These are phyloP conservation scores for Botrytis aclada DNA, from an alignment of 2,329 filamentous ascomycete species.

Conservation along the genomic window DNA sequence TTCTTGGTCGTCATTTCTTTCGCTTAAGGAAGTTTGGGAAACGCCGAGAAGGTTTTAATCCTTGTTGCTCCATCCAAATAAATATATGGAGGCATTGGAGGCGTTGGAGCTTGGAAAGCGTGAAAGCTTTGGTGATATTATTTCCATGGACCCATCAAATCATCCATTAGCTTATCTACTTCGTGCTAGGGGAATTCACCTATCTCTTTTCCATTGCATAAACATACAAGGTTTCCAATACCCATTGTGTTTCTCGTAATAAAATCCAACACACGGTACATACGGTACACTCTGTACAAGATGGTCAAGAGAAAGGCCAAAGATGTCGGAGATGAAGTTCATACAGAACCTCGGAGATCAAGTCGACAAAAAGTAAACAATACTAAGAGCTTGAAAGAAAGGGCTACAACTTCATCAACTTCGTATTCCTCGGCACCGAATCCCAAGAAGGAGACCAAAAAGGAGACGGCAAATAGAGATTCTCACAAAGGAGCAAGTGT, in stretches of 20 bases:
- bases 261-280: neutral
- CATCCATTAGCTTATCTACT: neutral
- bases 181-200: neutral
- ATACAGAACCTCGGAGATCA: conserved; percentile 29
- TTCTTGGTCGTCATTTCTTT: conserved; percentile 14
- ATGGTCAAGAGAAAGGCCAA: conserved; percentile 36
- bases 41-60: conserved; percentile 2
- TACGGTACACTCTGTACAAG: neutral
- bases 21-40: conserved; percentile 16
- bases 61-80: neutral
- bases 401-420: conserved; percentile 16
- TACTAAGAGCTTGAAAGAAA: conserved; percentile 18
- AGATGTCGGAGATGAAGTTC: conserved; percentile 22
- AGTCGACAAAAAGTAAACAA: conserved; percentile 26
- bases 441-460: conserved; percentile 20
- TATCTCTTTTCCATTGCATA: neutral
- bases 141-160: neutral
- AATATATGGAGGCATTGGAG: neutral
- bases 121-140: conserved; percentile 3
- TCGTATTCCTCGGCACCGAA: conserved; percentile 15
- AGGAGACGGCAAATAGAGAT: neutral
- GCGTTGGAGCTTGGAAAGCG: neutral
- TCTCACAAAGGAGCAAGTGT: conserved; percentile 9
- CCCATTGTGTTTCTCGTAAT: neutral
- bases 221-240: neutral